Evolutionary conservation across 305 asterid species (phyloP).

Genomic region (Fraxinus paxiana): DNA sequence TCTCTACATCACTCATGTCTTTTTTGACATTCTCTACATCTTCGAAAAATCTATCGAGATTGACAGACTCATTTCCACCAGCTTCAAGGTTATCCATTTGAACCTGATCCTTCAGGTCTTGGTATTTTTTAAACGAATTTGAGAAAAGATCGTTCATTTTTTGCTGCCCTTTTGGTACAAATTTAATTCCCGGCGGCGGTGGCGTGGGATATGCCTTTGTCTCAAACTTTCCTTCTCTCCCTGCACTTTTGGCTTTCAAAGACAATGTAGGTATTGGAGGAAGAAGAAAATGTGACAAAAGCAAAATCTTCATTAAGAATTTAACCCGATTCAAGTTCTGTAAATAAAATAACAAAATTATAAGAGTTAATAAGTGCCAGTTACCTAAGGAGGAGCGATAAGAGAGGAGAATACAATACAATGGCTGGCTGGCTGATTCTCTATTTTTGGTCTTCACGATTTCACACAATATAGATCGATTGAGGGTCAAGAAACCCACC

Average conservation of each 20-base stretch:
- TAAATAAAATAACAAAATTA: conserved; percentile 16
- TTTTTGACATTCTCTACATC: conserved; percentile 65
- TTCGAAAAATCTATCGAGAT: conserved; percentile 56
- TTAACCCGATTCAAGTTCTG: conserved; percentile 15
- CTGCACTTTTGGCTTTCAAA: conserved; percentile 24
- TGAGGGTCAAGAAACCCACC: neutral
- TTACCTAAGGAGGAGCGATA: conserved; percentile 28
- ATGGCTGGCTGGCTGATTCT: neutral
- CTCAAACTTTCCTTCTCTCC: conserved; percentile 51
- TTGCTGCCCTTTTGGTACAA: neutral
- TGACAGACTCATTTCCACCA: conserved; percentile 44
- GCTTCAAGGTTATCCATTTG: conserved; percentile 55
- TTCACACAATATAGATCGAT: neutral
- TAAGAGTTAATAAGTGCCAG: conserved; percentile 21
- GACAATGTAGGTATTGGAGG: conserved; percentile 32
- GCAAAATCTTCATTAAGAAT: conserved; percentile 34
- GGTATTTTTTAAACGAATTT: conserved; percentile 55
- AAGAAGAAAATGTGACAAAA: conserved; percentile 61
- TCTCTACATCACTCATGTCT: conserved; percentile 61
- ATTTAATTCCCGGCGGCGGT: neutral
- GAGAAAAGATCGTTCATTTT: conserved; percentile 89
- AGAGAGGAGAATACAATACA: conserved; percentile 23
- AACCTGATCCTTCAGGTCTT: conserved; percentile 40
- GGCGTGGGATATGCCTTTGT: conserved; percentile 13
- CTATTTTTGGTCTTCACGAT: neutral